phyloP scores from a whole-genome alignment of 2,329 filamentous ascomycete genomes.

The Camillea tinctor region DNA sequence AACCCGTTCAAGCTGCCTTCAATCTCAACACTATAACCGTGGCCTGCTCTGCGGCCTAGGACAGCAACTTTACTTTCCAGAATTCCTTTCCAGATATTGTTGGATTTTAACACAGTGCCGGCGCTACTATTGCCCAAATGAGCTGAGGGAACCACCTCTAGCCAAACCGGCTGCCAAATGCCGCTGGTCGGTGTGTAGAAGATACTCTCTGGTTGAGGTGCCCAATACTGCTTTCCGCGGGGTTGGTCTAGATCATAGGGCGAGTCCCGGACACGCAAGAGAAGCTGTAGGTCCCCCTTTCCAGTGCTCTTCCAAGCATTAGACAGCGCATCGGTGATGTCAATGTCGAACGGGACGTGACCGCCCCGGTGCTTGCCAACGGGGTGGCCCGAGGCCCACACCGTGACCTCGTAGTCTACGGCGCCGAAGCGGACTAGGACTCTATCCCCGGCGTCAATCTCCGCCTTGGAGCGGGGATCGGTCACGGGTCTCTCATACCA shows the following conservation, averaged over 20 bases:
- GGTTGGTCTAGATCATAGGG: constrained; percentile 64
- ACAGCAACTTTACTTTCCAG: constrained; percentile 52
- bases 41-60: constrained; percentile 46
- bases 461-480: constrained; percentile 46
- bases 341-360: constrained; percentile 58
- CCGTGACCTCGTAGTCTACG: constrained; percentile 59
- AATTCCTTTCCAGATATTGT: constrained; percentile 51
- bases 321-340: constrained; percentile 50
- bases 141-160: constrained; percentile 52
- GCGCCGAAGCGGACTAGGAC: constrained; percentile 58
- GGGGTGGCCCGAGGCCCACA: constrained; percentile 54
- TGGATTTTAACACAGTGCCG: constrained; percentile 57
- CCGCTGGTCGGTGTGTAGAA: constrained; percentile 59
- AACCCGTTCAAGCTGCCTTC: constrained; percentile 51
- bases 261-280: constrained; percentile 61
- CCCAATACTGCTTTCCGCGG: constrained; percentile 68
- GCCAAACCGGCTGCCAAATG: constrained; percentile 58
- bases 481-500: constrained; percentile 61
- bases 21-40: constrained; percentile 50
- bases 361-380: constrained; percentile 57
- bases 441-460: constrained; percentile 40
- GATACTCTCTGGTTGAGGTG: constrained; percentile 57
- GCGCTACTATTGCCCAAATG: constrained; percentile 54
- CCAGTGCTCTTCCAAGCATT: constrained; percentile 20
- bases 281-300: constrained; percentile 42